phyloP scores from a whole-genome alignment of 768 basidiomycete genomes.

The Russula ochroleuca region DNA sequence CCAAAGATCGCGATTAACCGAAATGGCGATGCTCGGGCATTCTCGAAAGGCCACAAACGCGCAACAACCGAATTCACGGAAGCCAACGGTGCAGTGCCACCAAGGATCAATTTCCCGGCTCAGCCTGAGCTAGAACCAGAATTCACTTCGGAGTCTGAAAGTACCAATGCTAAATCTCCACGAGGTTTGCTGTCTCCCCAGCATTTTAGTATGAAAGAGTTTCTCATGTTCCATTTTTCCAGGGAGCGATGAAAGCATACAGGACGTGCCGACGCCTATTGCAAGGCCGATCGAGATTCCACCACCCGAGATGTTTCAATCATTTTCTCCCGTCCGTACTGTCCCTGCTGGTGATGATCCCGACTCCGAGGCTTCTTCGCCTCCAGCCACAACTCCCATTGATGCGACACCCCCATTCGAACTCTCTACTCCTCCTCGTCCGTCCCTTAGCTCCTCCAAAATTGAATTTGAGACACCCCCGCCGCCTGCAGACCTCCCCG shows the following conservation, averaged over 20 bases:
- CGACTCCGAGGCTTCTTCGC: not conserved
- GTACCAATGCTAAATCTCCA: not conserved
- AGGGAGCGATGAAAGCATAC: slow-evolving; percentile 41
- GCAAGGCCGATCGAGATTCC: slow-evolving; percentile 22
- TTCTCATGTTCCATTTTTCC: slow-evolving; percentile 6
- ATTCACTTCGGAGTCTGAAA: slow-evolving; percentile 1
- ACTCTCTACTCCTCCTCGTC: slow-evolving; percentile 48
- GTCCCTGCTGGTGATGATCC: not conserved
- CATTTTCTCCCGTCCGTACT: slow-evolving; percentile 31
- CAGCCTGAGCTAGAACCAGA: slow-evolving; percentile 11
- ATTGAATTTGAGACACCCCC: slow-evolving; percentile 58
- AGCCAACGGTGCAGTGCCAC: slow-evolving; percentile 30
- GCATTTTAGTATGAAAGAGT: slow-evolving; percentile 26
- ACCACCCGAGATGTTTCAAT: slow-evolving; percentile 29
- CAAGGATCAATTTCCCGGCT: slow-evolving; percentile 23
- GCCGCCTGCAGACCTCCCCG: slow-evolving; percentile 57
- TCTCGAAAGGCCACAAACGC: slow-evolving; percentile 32
- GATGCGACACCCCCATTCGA: slow-evolving; percentile 26
- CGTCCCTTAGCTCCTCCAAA: slow-evolving; percentile 41
- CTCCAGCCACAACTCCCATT: slow-evolving; percentile 27
- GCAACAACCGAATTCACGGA: slow-evolving; percentile 33
- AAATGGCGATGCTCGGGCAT: slow-evolving; percentile 25
- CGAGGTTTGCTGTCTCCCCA: slow-evolving; percentile 25
- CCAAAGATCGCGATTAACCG: slow-evolving; percentile 28
- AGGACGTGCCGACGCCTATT: slow-evolving; percentile 22